Percentiles rank a stretch among this genome's conserved stretches.
phyloP scores from a whole-genome alignment of 2,329 filamentous ascomycete genomes.

The Fusarium lateritium region DNA sequence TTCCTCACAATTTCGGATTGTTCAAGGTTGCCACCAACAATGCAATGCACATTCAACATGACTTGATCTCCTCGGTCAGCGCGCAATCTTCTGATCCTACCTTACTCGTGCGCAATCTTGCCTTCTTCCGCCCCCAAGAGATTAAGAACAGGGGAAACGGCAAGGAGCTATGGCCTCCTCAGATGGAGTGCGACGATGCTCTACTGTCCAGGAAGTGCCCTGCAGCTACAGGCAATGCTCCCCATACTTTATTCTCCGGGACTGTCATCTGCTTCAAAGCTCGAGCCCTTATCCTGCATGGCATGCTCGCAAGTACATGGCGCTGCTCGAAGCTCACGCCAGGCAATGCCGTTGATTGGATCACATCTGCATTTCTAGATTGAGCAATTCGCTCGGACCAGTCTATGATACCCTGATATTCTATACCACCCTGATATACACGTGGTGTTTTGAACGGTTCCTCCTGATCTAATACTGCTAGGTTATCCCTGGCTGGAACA shows the following conservation, averaged over 20 bases:
- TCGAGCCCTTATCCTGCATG: slow-evolving; percentile 4
- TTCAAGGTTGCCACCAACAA: not conserved
- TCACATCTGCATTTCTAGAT: not conserved
- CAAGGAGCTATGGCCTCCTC: slow-evolving; percentile 39
- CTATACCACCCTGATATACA: not conserved
- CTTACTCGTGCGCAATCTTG: slow-evolving; percentile 23
- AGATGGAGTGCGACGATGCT: slow-evolving; percentile 30
- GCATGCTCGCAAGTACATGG: slow-evolving; percentile 2
- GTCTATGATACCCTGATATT: not conserved
- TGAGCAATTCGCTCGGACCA: not conserved
- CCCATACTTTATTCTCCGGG: slow-evolving; percentile 25
- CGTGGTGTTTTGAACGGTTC: not conserved
- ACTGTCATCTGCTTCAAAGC: slow-evolving; percentile 12
- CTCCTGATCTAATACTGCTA: not conserved
- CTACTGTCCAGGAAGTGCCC: slow-evolving; percentile 25
- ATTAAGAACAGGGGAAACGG: slow-evolving; percentile 28
- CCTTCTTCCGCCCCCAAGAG: slow-evolving; percentile 22
- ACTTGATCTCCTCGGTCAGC: slow-evolving; percentile 2
- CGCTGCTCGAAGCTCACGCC: not conserved
- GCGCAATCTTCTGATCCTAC: slow-evolving; percentile 11
- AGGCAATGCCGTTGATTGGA: slow-evolving; percentile 4
- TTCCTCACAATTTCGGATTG: not conserved
- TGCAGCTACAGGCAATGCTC: slow-evolving; percentile 24
- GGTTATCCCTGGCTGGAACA: not conserved
- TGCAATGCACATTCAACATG: slow-evolving; percentile 10